A percentile compares a stretch with the other conserved stretches of the same genome.
phyloP scores from a whole-genome alignment of 805 yeast genomes.

The Wickerhamiella parazyma region DNA sequence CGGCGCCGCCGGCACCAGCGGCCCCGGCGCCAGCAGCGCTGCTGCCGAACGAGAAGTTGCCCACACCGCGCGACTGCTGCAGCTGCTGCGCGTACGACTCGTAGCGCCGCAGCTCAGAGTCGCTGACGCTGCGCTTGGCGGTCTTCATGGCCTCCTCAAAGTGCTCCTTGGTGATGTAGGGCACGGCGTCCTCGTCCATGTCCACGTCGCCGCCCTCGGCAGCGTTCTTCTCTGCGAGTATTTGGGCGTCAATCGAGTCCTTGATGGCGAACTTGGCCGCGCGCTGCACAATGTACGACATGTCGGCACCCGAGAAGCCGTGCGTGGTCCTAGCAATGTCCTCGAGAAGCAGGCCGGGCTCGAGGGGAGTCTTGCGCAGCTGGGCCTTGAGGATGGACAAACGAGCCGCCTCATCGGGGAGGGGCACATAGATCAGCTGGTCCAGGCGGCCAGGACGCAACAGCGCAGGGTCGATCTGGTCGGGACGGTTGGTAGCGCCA shows the following conservation, averaged over 20 bases:
- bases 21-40: slow-evolving; percentile 27
- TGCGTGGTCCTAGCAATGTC: slow-evolving; percentile 90
- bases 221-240: slow-evolving; percentile 27
- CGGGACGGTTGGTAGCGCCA: slow-evolving; percentile 99
- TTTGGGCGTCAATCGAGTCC: slow-evolving; percentile 85
- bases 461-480: slow-evolving; percentile 97
- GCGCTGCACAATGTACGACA: slow-evolving; percentile 93
- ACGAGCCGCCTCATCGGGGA: slow-evolving; percentile 93
- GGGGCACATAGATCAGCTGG: slow-evolving; percentile 95
- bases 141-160: slow-evolving; percentile 99
- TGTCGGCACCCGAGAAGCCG: slow-evolving; percentile 99
- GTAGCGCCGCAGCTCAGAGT: slow-evolving; percentile 94
- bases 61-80: slow-evolving; percentile 90
- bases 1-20: slow-evolving; percentile 33
- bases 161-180: slow-evolving; percentile 83
- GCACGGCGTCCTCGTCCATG: slow-evolving; percentile 86
- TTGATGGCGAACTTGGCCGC: slow-evolving; percentile 97
- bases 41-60: slow-evolving; percentile 75
- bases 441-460: slow-evolving; percentile 98
- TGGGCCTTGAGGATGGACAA: slow-evolving; percentile 88
- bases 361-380: slow-evolving; percentile 95
- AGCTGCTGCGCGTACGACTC: slow-evolving; percentile 96
- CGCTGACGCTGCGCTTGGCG: slow-evolving; percentile 93
- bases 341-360: slow-evolving; percentile 81
- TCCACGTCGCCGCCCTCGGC: slow-evolving; percentile 36